phyloP scores from a whole-genome alignment of 129 eudicot genomes.

The Glebionis coronaria region DNA sequence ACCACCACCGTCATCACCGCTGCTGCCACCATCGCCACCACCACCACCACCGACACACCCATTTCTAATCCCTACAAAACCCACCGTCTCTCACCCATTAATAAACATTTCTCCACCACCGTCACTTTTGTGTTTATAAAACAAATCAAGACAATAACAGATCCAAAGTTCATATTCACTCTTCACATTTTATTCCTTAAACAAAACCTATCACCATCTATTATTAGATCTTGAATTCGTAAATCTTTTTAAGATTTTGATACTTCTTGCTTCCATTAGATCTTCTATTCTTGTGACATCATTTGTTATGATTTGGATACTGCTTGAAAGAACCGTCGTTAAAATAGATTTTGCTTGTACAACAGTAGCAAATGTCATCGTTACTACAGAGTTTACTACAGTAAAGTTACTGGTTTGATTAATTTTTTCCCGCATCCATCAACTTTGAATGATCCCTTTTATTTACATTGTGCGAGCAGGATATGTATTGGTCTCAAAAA shows the following conservation, averaged over 20 bases:
- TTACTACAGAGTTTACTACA: not conserved
- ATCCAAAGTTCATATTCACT: no score
- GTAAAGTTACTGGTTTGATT: not conserved
- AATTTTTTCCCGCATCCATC: not conserved
- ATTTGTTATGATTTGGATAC: not conserved
- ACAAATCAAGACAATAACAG: no score
- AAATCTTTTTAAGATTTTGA: not conserved
- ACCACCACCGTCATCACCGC: no score
- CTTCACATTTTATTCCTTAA: no score
- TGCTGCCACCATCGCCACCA: no score
- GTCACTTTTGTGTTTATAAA: no score
- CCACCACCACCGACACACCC: no score
- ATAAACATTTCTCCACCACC: no score
- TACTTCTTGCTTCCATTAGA: not conserved
- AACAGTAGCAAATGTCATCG: constrained; percentile 3
- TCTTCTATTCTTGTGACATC: not conserved
- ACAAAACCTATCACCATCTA: no score
- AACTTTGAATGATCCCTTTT: constrained; percentile 1
- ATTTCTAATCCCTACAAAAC: no score
- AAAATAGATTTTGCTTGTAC: not conserved
- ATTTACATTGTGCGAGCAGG: constrained; percentile 38
- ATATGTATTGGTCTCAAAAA: constrained; percentile 69
- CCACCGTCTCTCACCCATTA: no score
- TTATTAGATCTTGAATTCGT: no score
- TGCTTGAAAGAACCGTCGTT: not conserved